Base-by-base conservation (phyloP, 768 basidiomycete genomes). In the Leccinum ochraceum region DNA sequence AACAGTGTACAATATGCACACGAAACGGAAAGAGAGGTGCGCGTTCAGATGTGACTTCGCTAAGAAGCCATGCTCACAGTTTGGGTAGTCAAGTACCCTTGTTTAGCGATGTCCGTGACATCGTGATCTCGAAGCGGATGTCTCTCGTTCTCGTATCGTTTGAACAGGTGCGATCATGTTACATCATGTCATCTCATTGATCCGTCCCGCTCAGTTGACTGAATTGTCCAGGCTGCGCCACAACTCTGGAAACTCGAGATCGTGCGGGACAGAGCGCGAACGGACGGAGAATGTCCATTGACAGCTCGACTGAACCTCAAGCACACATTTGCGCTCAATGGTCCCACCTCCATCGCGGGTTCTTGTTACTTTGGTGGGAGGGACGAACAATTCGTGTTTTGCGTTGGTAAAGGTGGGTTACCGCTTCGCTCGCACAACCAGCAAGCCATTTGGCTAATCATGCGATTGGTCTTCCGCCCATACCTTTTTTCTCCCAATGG, bases 281-380 rank as follows among this genome's bases (percentile, higher is more conserved):
- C 79, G 32, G 75, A 75, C 39, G 57, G 63, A 1, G 36, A 20
- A 11, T 60, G 58, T 6, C 53, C 58, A 17, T 17, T 60, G 68
- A 65, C 63, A n/a, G 64, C 65, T 5, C 70, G 73, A 26, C 60
- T 74, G 20, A 63, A 57, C 26, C 73, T 79, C 39, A 85, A 86
- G 53, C 89, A 90, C 62, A 87, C 89, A 0, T 92, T 90, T 79
- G 63, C 60, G 28, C 86, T 89, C 10, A 89, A 86, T 67, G 73
- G 73, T 3, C 66, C 79, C 10, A 86, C 88, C 26, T 84, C 89
- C 60, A 90, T 92, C 66, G 87, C 89, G 0, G 92, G 92, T 0
- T 85, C 87, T 7, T 89, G 88, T 62, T 89, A 91, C 71, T 91
- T 93, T 63, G 90, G 89, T 28, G 92, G 91, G 16, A 83, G 79